Percentiles rank a stretch among this genome's conserved stretches.
phyloP scores from a whole-genome alignment of 139 green algal species.

The Chlorella sp. region DNA sequence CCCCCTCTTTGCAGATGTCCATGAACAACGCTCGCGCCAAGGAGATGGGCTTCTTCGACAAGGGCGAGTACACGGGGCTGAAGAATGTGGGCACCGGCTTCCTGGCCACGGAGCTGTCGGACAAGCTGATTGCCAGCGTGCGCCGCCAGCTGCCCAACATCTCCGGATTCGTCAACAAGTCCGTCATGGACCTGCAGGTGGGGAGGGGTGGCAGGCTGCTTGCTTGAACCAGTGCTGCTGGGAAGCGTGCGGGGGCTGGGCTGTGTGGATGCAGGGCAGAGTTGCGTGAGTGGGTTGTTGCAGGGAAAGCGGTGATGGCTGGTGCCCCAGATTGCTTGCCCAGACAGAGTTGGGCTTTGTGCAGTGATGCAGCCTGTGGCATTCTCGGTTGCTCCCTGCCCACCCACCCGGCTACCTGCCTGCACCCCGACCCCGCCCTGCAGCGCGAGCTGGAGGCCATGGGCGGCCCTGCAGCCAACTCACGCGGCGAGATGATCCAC shows the following conservation, averaged over 20 bases:
- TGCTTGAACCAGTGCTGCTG: too few species aligned
- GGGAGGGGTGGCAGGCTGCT: not conserved
- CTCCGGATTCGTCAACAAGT: constrained; percentile 78
- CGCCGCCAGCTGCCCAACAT: constrained; percentile 88
- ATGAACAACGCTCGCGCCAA: constrained; percentile 73
- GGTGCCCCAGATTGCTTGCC: not conserved
- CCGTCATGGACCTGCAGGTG: constrained; percentile 70
- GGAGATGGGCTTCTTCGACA: constrained; percentile 90
- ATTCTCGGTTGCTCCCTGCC: not conserved
- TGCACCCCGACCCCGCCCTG: not conserved
- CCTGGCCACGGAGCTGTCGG: constrained; percentile 82
- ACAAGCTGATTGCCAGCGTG: constrained; percentile 83
- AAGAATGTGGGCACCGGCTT: constrained; percentile 79
- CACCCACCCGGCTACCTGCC: not conserved
- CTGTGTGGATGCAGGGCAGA: not conserved
- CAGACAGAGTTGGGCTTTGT: not conserved
- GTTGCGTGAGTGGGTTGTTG: not conserved
- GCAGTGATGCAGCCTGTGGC: not conserved
- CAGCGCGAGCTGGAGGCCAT: constrained; percentile 74
- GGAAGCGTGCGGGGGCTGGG: not conserved
- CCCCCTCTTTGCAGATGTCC: constrained; percentile 56
- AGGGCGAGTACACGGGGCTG: constrained; percentile 61
- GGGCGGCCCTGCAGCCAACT: constrained; percentile 55
- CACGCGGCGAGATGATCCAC: constrained; percentile 91
- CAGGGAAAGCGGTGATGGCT: not conserved